Percentiles rank a stretch among this genome's conserved stretches.
phyloP scores from a whole-genome alignment of 2,329 filamentous ascomycete genomes.

The Hypomyces perniciosus region DNA sequence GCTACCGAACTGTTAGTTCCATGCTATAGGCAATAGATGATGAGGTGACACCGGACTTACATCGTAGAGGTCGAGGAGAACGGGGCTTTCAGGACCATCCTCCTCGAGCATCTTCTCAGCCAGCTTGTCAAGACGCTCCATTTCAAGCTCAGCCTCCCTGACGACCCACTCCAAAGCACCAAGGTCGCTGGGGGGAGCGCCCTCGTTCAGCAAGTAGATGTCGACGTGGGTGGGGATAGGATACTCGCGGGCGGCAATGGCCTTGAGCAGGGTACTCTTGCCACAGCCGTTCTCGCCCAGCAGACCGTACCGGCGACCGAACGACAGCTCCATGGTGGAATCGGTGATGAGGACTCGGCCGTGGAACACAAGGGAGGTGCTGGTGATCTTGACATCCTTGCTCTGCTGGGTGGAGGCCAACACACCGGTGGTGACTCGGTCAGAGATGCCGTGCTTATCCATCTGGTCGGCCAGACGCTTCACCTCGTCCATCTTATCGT shows the following conservation, averaged over 20 bases:
- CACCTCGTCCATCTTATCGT: constrained; percentile 70
- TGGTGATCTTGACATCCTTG: constrained; percentile 96
- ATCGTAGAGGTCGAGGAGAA: constrained; percentile 93
- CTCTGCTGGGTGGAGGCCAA: constrained; percentile 76
- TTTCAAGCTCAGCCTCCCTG: constrained; percentile 84
- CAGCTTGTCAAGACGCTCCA: constrained; percentile 80
- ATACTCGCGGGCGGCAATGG: constrained; percentile 88
- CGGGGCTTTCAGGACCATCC: constrained; percentile 83
- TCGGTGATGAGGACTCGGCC: constrained; percentile 94
- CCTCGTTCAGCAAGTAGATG: constrained; percentile 97
- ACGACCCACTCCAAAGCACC: constrained; percentile 98
- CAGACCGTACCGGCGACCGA: constrained; percentile 87
- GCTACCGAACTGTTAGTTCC: constrained; percentile 44
- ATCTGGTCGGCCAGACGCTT: constrained; percentile 87
- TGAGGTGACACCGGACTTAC: constrained; percentile 44
- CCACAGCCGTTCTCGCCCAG: constrained; percentile 98
- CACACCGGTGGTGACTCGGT: constrained; percentile 97
- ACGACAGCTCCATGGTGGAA: constrained; percentile 86
- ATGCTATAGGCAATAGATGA: constrained; percentile 16
- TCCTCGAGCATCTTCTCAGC: constrained; percentile 89
- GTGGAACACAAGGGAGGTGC: constrained; percentile 91
- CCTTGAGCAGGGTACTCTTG: constrained; percentile 95
- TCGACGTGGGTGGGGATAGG: constrained; percentile 95
- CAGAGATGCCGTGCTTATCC: constrained; percentile 92
- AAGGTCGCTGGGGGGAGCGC: constrained; percentile 79